Evolutionary conservation across 1,284 basidiomycete genomes (phyloP), one percentile per base, ranked within the genome.

Genomic region (Papiliotrema terrestris): DNA sequence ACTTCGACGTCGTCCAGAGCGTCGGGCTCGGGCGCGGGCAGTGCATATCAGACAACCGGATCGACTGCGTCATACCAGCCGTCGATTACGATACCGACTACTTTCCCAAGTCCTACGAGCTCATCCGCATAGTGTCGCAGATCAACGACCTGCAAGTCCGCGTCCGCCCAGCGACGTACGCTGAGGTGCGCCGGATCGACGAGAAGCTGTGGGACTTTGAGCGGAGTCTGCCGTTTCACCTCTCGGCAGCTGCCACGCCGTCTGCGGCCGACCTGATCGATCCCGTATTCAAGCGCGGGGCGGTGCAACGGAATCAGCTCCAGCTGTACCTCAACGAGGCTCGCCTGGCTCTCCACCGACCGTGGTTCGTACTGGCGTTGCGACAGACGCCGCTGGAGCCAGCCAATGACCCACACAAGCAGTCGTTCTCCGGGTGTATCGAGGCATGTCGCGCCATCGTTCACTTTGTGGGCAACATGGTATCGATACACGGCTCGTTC

Each of bases 1-100:
- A 57, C 32, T 62, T 63, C 45, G 69, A 72, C 41, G 54, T 65
- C 2, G 43, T 62, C 15, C 58, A 59, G 39, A 55, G 57, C 29
- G 53, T 53, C 20, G 59, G 48, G 9, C 54, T 58, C 19, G 57
- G 45, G 29, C 47, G 48, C 8, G 39, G 38, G 2, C 47, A 45
- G 20, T 46, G 53, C 29, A 52, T 58, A 29, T n/a, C 56, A 19
- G 56, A 55, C 29, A 45, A 29, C n/a, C 41, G 51, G 3, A 54
- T 58, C 39, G 57, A 58, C 45, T 58, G 57, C 43, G 45, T 19
- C 11, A 8, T 55, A 3, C 57, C 57, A 8, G 45, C 39, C 15
- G 57, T 36, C 25, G 49, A 22, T 3, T 20, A 47, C 29, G 53
- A 55, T 15, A 55, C 48, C 2, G 51, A 44, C 14, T 63, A 55